These are phyloP conservation scores for Plenodomus biglobosus DNA, from an alignment of 2,329 filamentous ascomycete species.

Conservation along the genomic window DNA sequence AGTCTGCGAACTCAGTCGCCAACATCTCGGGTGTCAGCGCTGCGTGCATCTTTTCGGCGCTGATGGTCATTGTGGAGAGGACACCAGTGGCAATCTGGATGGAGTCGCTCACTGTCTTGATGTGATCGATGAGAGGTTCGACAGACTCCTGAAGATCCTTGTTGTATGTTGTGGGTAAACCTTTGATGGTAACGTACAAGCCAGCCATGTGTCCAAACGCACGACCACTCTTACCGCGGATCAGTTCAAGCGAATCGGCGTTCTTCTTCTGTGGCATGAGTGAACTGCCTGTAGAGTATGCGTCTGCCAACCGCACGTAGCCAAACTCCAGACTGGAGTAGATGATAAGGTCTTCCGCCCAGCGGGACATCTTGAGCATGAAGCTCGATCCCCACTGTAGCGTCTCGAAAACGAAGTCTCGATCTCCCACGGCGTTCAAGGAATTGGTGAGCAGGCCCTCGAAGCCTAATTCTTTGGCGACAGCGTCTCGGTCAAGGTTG, in stretches of 20 bases:
- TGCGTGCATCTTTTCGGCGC: conserved; percentile 74
- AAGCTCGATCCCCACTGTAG: conserved; percentile 78
- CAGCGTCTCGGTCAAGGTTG: conserved; percentile 74
- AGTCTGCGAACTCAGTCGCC: conserved; percentile 69
- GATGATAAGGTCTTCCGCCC: conserved; percentile 84
- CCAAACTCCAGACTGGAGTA: conserved; percentile 76
- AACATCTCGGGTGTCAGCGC: conserved; percentile 83
- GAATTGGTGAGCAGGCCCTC: conserved; percentile 74
- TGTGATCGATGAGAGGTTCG: conserved; percentile 80
- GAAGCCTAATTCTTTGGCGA: conserved; percentile 80
- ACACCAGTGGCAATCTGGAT: conserved; percentile 82
- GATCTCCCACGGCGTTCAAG: conserved; percentile 72
- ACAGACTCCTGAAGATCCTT: conserved; percentile 89
- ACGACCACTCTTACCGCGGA: conserved; percentile 75
- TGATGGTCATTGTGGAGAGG: conserved; percentile 68
- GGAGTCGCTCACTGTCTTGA: conserved; percentile 79
- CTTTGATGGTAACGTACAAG: conserved; percentile 74
- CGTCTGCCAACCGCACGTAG: conserved; percentile 74
- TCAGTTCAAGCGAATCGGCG: conserved; percentile 70
- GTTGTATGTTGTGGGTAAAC: conserved; percentile 81
- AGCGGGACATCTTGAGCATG: conserved; percentile 77
- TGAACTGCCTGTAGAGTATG: conserved; percentile 74
- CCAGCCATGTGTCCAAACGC: conserved; percentile 81
- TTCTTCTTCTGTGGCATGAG: conserved; percentile 89
- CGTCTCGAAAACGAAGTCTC: conserved; percentile 80